Evolutionary conservation across 768 basidiomycete genomes (phyloP).

Genomic region (Sporobolomyces phaffii): DNA sequence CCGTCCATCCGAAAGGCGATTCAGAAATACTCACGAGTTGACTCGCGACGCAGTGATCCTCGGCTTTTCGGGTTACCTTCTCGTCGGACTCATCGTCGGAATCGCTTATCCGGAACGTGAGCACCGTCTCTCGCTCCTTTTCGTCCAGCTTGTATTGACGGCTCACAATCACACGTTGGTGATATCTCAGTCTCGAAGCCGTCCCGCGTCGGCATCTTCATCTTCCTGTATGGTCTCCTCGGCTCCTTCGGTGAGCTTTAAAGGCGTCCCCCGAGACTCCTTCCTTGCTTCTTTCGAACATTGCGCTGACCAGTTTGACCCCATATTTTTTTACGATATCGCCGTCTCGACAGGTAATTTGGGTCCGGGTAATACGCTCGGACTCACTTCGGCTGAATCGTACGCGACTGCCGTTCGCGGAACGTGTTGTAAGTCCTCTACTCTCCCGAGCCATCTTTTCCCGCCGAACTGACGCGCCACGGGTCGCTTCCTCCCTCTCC

Average conservation of each 20-base stretch:
- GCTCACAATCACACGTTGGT: background rate
- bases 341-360: slow-evolving; percentile 11
- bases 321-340: slow-evolving; percentile 61
- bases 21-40: too few relatives aligned
- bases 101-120: slow-evolving; percentile 54
- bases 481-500: background rate
- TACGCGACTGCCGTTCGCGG: slow-evolving; percentile 59
- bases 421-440: slow-evolving; percentile 51
- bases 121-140: background rate
- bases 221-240: slow-evolving; percentile 59
- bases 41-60: slow-evolving; percentile 20
- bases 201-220: slow-evolving; percentile 55
- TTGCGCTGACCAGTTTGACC: too few relatives aligned
- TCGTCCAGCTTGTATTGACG: too few relatives aligned
- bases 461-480: background rate
- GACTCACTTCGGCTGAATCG: slow-evolving; percentile 57
- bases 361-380: slow-evolving; percentile 64
- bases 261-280: too few relatives aligned
- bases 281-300: too few relatives aligned
- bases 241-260: background rate
- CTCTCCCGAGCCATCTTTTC: background rate
- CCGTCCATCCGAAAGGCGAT: too few relatives aligned
- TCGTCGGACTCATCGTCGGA: slow-evolving; percentile 58
- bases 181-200: slow-evolving; percentile 55
- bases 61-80: slow-evolving; percentile 50